A percentile compares a stretch with the other conserved stretches of the same genome.
phyloP scores from a whole-genome alignment of 306 rosid species.

The Ziziphus jujuba region DNA sequence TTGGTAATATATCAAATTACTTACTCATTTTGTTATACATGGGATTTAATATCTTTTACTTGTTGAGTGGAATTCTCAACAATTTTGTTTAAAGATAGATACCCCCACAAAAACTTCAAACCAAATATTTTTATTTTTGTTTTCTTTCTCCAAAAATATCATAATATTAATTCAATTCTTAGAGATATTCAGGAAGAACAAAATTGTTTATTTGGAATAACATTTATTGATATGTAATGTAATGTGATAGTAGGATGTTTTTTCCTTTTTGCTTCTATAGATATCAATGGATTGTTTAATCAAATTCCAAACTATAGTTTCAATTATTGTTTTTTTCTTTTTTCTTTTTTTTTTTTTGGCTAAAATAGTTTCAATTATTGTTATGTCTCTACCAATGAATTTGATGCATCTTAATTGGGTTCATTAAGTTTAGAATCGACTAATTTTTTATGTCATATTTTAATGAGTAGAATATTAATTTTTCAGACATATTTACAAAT shows the following conservation, averaged over 20 bases:
- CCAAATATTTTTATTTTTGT: too few species aligned
- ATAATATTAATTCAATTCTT: too few species aligned
- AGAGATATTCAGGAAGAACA: too few species aligned
- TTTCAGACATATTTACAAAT: not conserved
- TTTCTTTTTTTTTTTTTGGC: too few species aligned
- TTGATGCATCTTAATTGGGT: not conserved
- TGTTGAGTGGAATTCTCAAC: too few species aligned
- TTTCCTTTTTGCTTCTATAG: too few species aligned
- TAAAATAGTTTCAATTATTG: not conserved
- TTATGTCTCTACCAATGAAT: not conserved
- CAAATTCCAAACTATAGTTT: not conserved
- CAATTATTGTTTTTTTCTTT: not conserved
- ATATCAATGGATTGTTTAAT: not conserved
- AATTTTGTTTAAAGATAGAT: too few species aligned
- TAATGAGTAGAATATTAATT: not conserved
- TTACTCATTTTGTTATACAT: too few species aligned
- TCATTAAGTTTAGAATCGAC: constrained; percentile 2
- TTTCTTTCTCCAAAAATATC: too few species aligned
- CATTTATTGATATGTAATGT: not conserved
- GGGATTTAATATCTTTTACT: too few species aligned
- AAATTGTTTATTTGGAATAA: not conserved
- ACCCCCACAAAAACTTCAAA: too few species aligned
- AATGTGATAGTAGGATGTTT: not conserved
- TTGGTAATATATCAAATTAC: too few species aligned
- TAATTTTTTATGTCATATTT: not conserved